phyloP scores from a whole-genome alignment of 2,329 filamentous ascomycete genomes.

The Claviceps arundinis region DNA sequence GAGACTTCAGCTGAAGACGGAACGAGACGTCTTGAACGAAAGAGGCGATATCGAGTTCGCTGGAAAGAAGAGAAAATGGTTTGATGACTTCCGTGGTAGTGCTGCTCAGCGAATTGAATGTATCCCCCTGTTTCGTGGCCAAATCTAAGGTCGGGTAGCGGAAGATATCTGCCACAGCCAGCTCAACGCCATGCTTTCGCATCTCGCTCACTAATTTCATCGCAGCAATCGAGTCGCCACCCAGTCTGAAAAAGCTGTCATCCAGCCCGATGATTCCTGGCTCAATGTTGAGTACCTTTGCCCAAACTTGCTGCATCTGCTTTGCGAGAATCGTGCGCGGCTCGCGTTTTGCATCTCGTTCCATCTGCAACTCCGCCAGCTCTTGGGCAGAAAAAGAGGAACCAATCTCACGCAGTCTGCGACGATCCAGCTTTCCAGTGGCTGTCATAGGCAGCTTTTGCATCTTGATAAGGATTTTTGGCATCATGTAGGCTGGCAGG shows the following conservation, averaged over 20 bases:
- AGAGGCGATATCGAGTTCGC: neutral
- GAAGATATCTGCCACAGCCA: neutral
- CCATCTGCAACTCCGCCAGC: neutral
- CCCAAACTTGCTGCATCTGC: neutral
- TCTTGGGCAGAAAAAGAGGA: neutral
- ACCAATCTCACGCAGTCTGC: conserved; percentile 27
- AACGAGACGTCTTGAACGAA: neutral
- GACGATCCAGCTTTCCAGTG: conserved; percentile 31
- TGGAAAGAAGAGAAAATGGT: neutral
- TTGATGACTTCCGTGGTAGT: neutral
- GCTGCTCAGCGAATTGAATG: neutral
- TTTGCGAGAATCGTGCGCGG: neutral
- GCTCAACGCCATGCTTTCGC: neutral
- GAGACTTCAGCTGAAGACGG: neutral
- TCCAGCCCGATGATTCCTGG: too few relatives aligned
- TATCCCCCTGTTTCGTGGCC: neutral
- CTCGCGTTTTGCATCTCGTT: neutral
- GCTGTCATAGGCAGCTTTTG: conserved; percentile 26
- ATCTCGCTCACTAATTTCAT: neutral
- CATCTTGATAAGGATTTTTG: conserved; percentile 26
- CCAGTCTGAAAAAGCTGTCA: neutral
- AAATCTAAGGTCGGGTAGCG: neutral
- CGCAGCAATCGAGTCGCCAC: neutral
- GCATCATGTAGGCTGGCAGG: conserved; percentile 28
- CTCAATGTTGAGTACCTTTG: neutral